Conservation (phyloP, 306 rosid genomes). For the Vachellia pachyceras region DNA sequence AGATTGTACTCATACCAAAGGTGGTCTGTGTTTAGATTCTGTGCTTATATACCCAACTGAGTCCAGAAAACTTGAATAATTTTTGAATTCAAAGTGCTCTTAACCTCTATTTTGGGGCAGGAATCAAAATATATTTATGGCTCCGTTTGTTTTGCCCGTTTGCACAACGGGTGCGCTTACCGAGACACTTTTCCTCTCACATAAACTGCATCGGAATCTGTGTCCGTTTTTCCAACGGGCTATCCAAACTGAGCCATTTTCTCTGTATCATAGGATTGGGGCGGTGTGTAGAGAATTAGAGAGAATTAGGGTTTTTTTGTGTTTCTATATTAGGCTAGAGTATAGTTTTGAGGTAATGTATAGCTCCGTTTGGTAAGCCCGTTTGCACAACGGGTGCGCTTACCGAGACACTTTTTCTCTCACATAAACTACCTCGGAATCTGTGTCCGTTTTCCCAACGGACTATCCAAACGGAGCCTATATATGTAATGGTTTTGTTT, state of each 20-base stretch:
- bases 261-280: slow-evolving; percentile 31
- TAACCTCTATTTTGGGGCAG: slow-evolving; percentile 35
- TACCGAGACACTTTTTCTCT: too few species aligned
- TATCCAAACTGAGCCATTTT: too few species aligned
- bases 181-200: too few species aligned
- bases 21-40: slow-evolving; percentile 94
- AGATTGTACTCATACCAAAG: slow-evolving; percentile 96
- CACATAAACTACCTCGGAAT: too few species aligned
- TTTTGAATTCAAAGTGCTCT: slow-evolving; percentile 49
- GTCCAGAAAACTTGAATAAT: slow-evolving; percentile 56
- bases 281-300: slow-evolving; percentile 18
- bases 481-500: neutral
- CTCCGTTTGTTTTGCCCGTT: too few species aligned
- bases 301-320: slow-evolving; percentile 42
- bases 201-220: too few species aligned
- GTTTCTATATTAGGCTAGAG: slow-evolving; percentile 21
- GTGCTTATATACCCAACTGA: slow-evolving; percentile 70
- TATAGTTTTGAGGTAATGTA: neutral
- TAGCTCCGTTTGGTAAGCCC: too few species aligned
- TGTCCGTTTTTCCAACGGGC: too few species aligned
- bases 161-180: too few species aligned
- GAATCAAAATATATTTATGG: slow-evolving; percentile 10
- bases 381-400: too few species aligned
- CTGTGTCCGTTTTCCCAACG: too few species aligned
- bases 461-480: too few species aligned